Evolutionary conservation across 768 basidiomycete genomes (phyloP).

Genomic region (Asterophora parasitica): DNA sequence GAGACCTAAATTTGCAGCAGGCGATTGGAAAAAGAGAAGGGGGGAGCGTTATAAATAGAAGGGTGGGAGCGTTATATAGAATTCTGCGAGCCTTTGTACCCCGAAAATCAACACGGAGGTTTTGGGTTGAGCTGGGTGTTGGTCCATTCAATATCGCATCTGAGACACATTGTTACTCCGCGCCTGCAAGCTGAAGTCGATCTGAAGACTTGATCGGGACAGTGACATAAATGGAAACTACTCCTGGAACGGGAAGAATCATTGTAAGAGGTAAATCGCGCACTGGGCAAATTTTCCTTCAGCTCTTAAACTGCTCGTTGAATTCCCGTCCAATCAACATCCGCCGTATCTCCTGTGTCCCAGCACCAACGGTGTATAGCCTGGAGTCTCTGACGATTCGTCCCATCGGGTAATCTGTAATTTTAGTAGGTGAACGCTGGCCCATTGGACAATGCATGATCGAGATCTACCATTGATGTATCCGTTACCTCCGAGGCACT

Average conservation of each 20-base stretch:
- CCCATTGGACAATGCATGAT: slow-evolving; percentile 5
- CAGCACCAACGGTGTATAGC: slow-evolving; percentile 93
- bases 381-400: slow-evolving; percentile 84
- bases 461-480: slow-evolving; percentile 76
- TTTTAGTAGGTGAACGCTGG: not conserved
- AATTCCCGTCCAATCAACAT: slow-evolving; percentile 95
- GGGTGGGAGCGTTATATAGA: slow-evolving; percentile 5
- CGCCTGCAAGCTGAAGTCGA: slow-evolving; percentile 15
- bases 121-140: slow-evolving; percentile 9
- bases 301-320: slow-evolving; percentile 56
- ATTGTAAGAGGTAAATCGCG: slow-evolving; percentile 2
- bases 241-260: slow-evolving; percentile 14
- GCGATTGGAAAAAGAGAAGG: slow-evolving; percentile 4
- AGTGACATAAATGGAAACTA: slow-evolving; percentile 16
- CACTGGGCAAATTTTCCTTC: too few relatives aligned
- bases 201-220: slow-evolving; percentile 10
- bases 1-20: too few relatives aligned
- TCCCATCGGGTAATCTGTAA: slow-evolving; percentile 82
- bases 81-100: slow-evolving; percentile 18
- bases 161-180: slow-evolving; percentile 21
- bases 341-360: slow-evolving; percentile 90
- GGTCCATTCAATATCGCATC: slow-evolving; percentile 18
- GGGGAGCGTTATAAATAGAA: slow-evolving; percentile 13
- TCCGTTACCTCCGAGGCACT: slow-evolving; percentile 91
- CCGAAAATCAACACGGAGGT: slow-evolving; percentile 21